A percentile compares a stretch with the other conserved stretches of the same genome.
Evolutionary conservation across 495 filamentous ascomycete genomes (phyloP).

Genomic region (Jackrogersella minutella): DNA sequence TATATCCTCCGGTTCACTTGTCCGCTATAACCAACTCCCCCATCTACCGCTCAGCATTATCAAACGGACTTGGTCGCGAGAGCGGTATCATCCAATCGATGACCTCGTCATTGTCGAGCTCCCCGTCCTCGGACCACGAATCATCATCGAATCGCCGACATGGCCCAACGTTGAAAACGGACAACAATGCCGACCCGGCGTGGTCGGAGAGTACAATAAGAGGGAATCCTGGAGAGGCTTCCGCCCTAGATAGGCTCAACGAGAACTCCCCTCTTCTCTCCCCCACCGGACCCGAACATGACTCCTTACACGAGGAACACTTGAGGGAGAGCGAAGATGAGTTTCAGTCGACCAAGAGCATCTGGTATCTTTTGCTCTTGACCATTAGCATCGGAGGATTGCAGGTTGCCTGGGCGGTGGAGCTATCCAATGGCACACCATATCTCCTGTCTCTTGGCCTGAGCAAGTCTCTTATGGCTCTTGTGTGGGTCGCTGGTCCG

Average conservation of each 20-base stretch:
- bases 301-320: conserved; percentile 48
- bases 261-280: conserved; percentile 69
- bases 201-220: conserved; percentile 35
- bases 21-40: background rate
- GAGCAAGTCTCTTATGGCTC: conserved; percentile 90
- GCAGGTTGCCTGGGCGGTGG: conserved; percentile 94
- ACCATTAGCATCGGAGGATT: conserved; percentile 85
- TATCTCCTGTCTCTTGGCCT: conserved; percentile 78
- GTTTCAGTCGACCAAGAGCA: conserved; percentile 71
- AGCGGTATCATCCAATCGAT: conserved; percentile 28
- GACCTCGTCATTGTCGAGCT: conserved; percentile 44
- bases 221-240: conserved; percentile 18
- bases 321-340: conserved; percentile 52
- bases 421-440: conserved; percentile 83
- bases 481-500: conserved; percentile 94
- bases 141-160: conserved; percentile 32
- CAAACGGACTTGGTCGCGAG: conserved; percentile 14
- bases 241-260: conserved; percentile 46
- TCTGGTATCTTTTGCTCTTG: conserved; percentile 82
- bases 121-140: conserved; percentile 31
- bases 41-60: background rate
- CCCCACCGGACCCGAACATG: conserved; percentile 51
- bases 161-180: conserved; percentile 16
- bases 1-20: background rate
- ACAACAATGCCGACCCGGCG: conserved; percentile 22